These are phyloP conservation scores for Moricandia arvensis DNA, from an alignment of 345 rosid genomes.

Conservation along the genomic window DNA sequence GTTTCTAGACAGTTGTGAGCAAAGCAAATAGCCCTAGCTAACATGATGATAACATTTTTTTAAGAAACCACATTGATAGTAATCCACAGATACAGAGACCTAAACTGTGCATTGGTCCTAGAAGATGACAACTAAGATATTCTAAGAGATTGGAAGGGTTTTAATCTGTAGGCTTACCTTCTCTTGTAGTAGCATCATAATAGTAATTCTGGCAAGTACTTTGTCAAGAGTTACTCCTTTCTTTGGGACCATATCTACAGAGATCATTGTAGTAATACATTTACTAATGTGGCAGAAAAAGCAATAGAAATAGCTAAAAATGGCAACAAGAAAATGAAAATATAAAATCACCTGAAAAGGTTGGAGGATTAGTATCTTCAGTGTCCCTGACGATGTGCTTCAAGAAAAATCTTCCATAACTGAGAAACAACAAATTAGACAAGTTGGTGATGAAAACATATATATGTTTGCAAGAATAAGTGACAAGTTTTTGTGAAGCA, in stretches of 20 bases:
- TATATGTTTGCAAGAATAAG: neutral
- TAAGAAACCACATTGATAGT: neutral
- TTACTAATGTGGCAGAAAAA: neutral
- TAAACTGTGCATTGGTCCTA: neutral
- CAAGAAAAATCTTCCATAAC: constrained; percentile 69
- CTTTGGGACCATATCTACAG: constrained; percentile 86
- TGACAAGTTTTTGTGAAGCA: neutral
- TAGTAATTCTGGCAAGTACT: constrained; percentile 63
- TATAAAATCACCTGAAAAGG: constrained; percentile 57
- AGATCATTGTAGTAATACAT: constrained; percentile 7
- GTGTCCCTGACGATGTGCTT: constrained; percentile 54
- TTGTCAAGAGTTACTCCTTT: constrained; percentile 61
- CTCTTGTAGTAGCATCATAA: constrained; percentile 50
- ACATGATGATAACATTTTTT: neutral
- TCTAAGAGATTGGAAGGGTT: neutral
- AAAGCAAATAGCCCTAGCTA: neutral
- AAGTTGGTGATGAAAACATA: neutral
- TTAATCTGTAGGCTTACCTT: constrained; percentile 50
- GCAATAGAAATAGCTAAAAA: neutral
- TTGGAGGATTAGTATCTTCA: constrained; percentile 38
- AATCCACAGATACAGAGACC: neutral
- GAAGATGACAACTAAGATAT: neutral
- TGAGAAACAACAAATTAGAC: constrained; percentile 27
- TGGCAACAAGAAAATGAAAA: neutral
- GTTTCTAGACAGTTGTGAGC: neutral